Conservation (phyloP, 2,329 filamentous ascomycete species). For the Alternaria ventricosa region DNA sequence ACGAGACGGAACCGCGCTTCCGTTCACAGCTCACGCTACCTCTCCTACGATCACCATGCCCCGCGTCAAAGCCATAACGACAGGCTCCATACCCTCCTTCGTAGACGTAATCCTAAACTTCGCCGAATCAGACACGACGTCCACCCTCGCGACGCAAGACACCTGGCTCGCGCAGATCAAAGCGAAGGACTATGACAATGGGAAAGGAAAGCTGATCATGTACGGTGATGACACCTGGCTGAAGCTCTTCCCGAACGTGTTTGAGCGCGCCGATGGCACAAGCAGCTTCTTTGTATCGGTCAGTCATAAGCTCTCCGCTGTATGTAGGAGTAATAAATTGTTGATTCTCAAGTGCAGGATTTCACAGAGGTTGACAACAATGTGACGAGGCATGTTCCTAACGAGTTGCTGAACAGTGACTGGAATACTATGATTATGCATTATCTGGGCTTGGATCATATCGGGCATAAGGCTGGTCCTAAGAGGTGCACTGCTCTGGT, state of each 20-base stretch:
- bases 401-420: constrained; percentile 76
- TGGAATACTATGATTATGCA: constrained; percentile 96
- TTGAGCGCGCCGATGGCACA: constrained; percentile 87
- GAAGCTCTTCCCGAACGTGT: constrained; percentile 90
- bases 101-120: constrained; percentile 96
- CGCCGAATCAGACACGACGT: constrained; percentile 90
- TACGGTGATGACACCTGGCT: constrained; percentile 99
- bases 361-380: constrained; percentile 98
- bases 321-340: constrained; percentile 43
- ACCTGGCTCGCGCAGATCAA: constrained; percentile 96
- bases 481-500: constrained; percentile 62
- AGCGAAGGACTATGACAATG: constrained; percentile 56
- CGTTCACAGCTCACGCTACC: constrained; percentile 95
- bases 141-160: constrained; percentile 85
- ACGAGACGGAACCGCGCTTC: constrained; percentile 79
- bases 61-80: constrained; percentile 94
- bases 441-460: constrained; percentile 95
- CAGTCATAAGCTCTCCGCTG: constrained; percentile 51
- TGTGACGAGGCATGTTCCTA: constrained; percentile 86
- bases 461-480: constrained; percentile 94
- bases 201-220: constrained; percentile 76
- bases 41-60: constrained; percentile 99
- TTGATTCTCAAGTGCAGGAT: constrained; percentile 65
- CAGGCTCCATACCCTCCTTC: constrained; percentile 97
- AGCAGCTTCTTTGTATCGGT: constrained; percentile 98